Base-by-base conservation (phyloP, 1,284 basidiomycete species). In the Sanghuangporus sanghuang region DNA sequence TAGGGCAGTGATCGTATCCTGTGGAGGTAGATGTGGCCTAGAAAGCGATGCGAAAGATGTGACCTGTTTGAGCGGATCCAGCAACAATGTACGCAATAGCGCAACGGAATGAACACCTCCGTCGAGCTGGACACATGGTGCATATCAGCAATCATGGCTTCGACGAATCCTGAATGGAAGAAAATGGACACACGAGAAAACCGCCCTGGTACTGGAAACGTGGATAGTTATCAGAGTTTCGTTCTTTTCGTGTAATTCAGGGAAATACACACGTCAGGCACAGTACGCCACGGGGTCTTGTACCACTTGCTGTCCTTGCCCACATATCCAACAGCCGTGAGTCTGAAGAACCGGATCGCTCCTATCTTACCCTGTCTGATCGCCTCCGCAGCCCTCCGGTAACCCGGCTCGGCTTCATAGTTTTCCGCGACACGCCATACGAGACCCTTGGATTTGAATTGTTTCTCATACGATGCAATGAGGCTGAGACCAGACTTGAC, bases 401-500 rank as follows among this genome's bases (percentile, higher is more conserved):
- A 76, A 52, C 76, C 82, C 6, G 88, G 83, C 72, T 93, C 92
- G 23, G 84, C 84, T 70, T 92, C 90, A 67, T 76, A 90, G 75
- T 94, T 92, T 78, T 95, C 92, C 16, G 92, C 92, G n/a, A 94
- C 83, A 59, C 89, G 81, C 93, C 93, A 95, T 42, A 91, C 75
- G 39, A 94, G 73, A 1, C 88, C 90, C 71, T 87, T 86, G 3
- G 81, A 78, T 73, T 85, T 85, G 76, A 85, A 93, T 42, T 75
- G 72, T 54, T 72, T 72, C 69, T 91, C 83, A 71, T 92, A 95
- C 59, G 78, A 79, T 49, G 80, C 77, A 70, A 95, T 86, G 40
- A 94, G 79, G 64, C 78, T 76, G 53, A 83, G 73, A 0, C 89
- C 93, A 2, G 78, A 75, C 40, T 79, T 77, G 38, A 94, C 85